These are phyloP conservation scores for Coffea humblotiana DNA, from an alignment of 305 asterid species.

Conservation along the genomic window DNA sequence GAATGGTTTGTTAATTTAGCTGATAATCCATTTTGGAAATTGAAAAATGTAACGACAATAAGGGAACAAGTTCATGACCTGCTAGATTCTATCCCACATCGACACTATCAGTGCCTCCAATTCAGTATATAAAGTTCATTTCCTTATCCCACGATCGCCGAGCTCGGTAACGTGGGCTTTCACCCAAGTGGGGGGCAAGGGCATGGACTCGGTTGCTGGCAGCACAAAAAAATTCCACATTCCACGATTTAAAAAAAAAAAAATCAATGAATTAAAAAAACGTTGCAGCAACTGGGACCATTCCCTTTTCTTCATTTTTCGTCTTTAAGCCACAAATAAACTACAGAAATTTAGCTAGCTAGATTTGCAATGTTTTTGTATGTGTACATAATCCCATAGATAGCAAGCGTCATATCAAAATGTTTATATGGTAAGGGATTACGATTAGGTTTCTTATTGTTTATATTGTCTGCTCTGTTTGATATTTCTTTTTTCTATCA, in stretches of 20 bases:
- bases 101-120: not conserved
- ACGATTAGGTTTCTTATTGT: not conserved
- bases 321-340: too few species aligned
- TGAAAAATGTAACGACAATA: not conserved
- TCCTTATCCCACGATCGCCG: not conserved
- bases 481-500: not conserved
- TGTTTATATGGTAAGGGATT: too few species aligned
- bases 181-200: slow-evolving; percentile 4
- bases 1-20: not conserved
- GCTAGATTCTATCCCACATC: slow-evolving; percentile 10
- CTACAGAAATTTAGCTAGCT: too few species aligned
- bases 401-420: too few species aligned
- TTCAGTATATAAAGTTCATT: not conserved
- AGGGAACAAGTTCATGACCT: not conserved
- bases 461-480: not conserved
- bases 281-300: too few species aligned
- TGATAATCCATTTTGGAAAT: not conserved
- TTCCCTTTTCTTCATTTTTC: too few species aligned
- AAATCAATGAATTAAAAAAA: too few species aligned
- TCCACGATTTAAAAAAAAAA: too few species aligned
- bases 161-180: slow-evolving; percentile 4
- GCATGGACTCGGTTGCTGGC: not conserved
- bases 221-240: not conserved
- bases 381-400: too few species aligned
- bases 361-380: too few species aligned